These are phyloP conservation scores for Meripilus lineatus DNA, from an alignment of 1,284 basidiomycete species.

Conservation along the genomic window DNA sequence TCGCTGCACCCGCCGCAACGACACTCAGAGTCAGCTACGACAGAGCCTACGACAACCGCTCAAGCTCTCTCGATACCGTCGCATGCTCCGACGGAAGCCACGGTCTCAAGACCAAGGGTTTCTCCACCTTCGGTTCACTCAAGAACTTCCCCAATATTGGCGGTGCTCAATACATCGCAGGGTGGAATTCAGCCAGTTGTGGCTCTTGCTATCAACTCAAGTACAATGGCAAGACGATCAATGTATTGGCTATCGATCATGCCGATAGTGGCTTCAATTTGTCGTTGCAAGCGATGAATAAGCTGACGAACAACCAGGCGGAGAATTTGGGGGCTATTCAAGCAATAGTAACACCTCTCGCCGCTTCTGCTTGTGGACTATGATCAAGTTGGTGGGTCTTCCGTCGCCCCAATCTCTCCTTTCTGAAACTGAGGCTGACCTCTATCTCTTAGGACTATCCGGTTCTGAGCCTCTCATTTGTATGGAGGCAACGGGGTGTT, in stretches of 20 bases:
- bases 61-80: conserved; percentile 29
- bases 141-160: conserved; percentile 49
- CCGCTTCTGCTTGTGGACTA: conserved; percentile 21
- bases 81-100: conserved; percentile 46
- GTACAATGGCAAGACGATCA: conserved; percentile 34
- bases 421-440: no score
- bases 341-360: conserved; percentile 20
- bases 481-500: no score
- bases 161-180: conserved; percentile 34
- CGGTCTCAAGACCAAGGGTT: conserved; percentile 40
- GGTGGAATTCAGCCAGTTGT: conserved; percentile 38
- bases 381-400: no score
- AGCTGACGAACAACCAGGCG: conserved; percentile 22
- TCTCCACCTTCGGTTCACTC: conserved; percentile 41
- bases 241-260: conserved; percentile 38
- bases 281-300: conserved; percentile 27
- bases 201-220: conserved; percentile 43
- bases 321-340: conserved; percentile 19
- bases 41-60: conserved; percentile 35
- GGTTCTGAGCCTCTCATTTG: no score
- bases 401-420: no score
- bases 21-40: conserved; percentile 44
- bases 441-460: no score
- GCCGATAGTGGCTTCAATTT: conserved; percentile 36
- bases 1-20: conserved; percentile 20